Base-by-base conservation (phyloP, 2,329 filamentous ascomycete genomes). In the Metarhizium humberi region DNA sequence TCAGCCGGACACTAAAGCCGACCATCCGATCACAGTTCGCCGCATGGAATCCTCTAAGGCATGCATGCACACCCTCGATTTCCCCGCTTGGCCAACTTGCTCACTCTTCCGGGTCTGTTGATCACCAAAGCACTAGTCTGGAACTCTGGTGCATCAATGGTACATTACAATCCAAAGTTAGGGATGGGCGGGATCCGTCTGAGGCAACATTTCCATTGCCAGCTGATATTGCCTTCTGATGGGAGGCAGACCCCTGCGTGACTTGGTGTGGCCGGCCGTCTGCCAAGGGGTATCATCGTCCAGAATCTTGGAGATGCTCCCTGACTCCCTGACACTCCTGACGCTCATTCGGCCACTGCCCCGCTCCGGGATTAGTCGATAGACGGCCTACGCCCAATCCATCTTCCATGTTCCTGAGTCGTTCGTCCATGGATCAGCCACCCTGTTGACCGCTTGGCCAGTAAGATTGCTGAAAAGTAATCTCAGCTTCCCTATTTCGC, bases 401-500 rank as follows among this genome's bases (percentile, higher is more conserved):
- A 36, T 48, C 18, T 11, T 32, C 32, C 45, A 49, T 49, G 45
- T 49, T 53, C 45, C 34, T 43, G 45, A 10, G 36, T 42, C 20
- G 30, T 36, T 47, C 25, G 18, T 43, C 45, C 38, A 5, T 13
- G 16, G 38, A 18, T 18, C 25, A 8, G 38, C 51, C 51, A 52
- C 51, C 13, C 51, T 42, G 20, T 45, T 34, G 40, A 29, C 25
- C 40, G 16, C 42, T 20, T 46, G 20, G 29, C 51, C 51, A 52
- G 51, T 52, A 30, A 46, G 13, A 32, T 11, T 52, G 40, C 40
- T 13, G 2, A 6, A 30, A 18, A 29, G 13, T 25, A 7, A 16
- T 46, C 51, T 52, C 40, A 52, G 51, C 51, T 52, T 20, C 51
- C 51, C 8, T 25, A 32, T 52, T 46, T 47, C 45, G 51, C 51